Conservation (phyloP, 140 eudicot species). For the Ambrosia hybrid region DNA sequence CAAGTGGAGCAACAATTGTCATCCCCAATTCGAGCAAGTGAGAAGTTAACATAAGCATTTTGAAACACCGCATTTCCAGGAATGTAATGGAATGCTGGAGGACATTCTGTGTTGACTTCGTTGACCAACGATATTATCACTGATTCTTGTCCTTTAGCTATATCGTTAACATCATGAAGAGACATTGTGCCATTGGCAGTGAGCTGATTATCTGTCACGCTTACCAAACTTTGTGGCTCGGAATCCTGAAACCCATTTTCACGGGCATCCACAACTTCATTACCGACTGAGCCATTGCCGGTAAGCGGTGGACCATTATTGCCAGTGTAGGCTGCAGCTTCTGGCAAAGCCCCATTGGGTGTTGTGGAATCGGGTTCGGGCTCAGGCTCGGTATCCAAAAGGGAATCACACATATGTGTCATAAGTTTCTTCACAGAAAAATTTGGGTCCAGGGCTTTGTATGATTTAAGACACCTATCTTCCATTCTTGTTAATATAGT, state of each 20-base stretch:
- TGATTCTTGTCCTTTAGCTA: conserved; percentile 77
- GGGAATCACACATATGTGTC: conserved; percentile 65
- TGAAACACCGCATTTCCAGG: conserved; percentile 66
- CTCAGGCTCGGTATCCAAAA: conserved; percentile 50
- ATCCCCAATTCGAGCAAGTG: conserved; percentile 78
- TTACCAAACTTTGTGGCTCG: conserved; percentile 22
- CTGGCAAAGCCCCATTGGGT: conserved; percentile 25
- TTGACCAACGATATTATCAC: conserved; percentile 59
- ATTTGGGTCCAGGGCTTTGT: conserved; percentile 53
- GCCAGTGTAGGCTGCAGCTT: conserved; percentile 19
- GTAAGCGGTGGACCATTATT: conserved; percentile 11
- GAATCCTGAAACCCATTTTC: conserved; percentile 25
- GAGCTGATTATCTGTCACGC: not conserved
- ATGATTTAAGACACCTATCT: conserved; percentile 52
- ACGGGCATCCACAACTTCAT: conserved; percentile 20
- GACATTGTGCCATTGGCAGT: conserved; percentile 30
- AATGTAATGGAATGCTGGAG: conserved; percentile 75
- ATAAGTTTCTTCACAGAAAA: conserved; percentile 61
- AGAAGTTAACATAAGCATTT: conserved; percentile 60
- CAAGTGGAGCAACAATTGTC: conserved; percentile 68
- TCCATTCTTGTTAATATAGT: conserved; percentile 48
- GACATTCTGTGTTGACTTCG: conserved; percentile 56
- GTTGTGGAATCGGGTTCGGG: conserved; percentile 41
- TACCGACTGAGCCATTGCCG: conserved; percentile 23
- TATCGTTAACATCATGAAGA: conserved; percentile 45